Evolutionary conservation across 169 alveolate genomes (phyloP), one percentile per base, ranked within the genome.

Genomic region (Plasmodium knowlesi): DNA sequence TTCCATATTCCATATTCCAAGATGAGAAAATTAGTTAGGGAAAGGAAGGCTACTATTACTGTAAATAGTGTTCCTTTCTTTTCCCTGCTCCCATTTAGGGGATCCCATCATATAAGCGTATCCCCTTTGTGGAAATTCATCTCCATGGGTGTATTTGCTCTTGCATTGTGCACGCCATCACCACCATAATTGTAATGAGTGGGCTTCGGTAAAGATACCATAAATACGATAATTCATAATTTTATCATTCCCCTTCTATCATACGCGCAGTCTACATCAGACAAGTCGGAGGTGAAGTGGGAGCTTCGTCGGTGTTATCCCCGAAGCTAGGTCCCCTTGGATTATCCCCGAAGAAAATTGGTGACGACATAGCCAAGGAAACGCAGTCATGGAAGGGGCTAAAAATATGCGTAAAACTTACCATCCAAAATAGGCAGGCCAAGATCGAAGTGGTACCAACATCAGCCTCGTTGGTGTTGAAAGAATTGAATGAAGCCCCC

Each of bases 271-370:
- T 99, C 90, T 98, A 97, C 97, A 96, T 99, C 95, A 98, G 99
- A 94, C 99, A 98, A 93, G 98, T 98, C 41, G 99, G 99, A 84
- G 99, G 99, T 25, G 99, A 98, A 95, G 98, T 98, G 50, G 99
- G 99, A 61, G 99, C 99, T 57, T 98, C 99, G 37, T 98, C 99
- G 39, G 99, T 98, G 80, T 98, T 99, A 41, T 99, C 99, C 53
- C 99, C 99, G 6, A 99, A 99, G 96, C 97, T 98, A 83, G 99
- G 99, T 92, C 99, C 99, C 39, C 97, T 98, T 70, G 99, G 99
- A 94, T 94, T 98, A 97, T 97, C 98, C 78, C 99, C 99, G 79
- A 98, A 98, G 95, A 99, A 99, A 97, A 98, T 98, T 50, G 99
- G 99, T 82, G 99, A 99, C 84, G 99, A 98, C 80, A 99, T 99